Conservation (phyloP, 2,329 filamentous ascomycete genomes). For the Aureobasidium namibiae region DNA sequence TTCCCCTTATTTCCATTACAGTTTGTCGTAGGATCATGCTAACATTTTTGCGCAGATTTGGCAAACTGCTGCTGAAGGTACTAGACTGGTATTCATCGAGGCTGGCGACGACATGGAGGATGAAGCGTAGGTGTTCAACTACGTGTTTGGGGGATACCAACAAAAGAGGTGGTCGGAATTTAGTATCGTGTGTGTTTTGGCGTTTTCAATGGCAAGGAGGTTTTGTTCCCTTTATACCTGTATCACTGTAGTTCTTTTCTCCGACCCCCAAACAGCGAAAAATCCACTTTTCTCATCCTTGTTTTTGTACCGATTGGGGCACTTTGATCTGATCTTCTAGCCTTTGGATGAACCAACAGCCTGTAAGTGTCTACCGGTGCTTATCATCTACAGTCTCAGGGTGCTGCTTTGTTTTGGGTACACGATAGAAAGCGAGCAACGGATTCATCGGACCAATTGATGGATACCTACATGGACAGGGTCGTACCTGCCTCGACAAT, state of each 20-base stretch:
- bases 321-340: too few relatives aligned
- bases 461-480: too few relatives aligned
- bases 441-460: too few relatives aligned
- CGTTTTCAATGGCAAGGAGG: background rate
- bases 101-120: conserved; percentile 35
- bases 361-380: too few relatives aligned
- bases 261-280: background rate
- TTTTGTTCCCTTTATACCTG: background rate
- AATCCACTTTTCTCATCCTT: background rate
- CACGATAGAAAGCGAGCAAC: too few relatives aligned
- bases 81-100: conserved; percentile 47
- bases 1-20: background rate
- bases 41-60: conserved; percentile 36
- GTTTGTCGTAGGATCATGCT: conserved; percentile 22
- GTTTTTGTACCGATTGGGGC: too few relatives aligned
- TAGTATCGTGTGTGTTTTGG: background rate
- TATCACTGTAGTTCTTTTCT: background rate
- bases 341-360: too few relatives aligned
- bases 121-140: conserved; percentile 20
- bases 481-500: too few relatives aligned
- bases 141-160: too few relatives aligned
- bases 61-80: conserved; percentile 48
- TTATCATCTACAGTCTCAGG: too few relatives aligned
- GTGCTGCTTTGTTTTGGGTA: too few relatives aligned
- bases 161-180: background rate